Conservation (phyloP, 2,329 filamentous ascomycete species). For the Rhynchosporium graminicola region DNA sequence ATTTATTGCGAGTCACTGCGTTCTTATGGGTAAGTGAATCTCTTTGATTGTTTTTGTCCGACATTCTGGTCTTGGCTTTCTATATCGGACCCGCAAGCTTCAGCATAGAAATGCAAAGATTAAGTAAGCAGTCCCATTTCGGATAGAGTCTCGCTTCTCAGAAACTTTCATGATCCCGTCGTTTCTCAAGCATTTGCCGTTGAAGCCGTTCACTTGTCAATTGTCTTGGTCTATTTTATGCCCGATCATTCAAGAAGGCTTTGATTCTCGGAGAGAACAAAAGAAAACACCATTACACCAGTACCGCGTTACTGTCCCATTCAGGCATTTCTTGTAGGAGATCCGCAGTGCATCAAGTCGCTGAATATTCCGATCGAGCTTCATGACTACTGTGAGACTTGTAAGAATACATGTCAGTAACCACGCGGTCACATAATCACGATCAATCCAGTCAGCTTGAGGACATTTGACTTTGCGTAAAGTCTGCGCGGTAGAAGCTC, state of each 20-base stretch:
- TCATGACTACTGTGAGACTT: too few species aligned
- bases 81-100: neutral
- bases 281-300: neutral
- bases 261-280: neutral
- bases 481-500: too few species aligned
- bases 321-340: neutral
- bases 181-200: neutral
- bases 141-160: neutral
- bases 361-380: neutral
- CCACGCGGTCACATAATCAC: too few species aligned
- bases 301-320: neutral
- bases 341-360: neutral
- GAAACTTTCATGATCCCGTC: neutral
- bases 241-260: neutral
- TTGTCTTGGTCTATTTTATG: neutral
- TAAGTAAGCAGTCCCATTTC: neutral
- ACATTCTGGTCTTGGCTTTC: neutral
- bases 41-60: neutral
- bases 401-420: too few species aligned
- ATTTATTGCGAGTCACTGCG: neutral
- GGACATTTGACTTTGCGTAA: too few species aligned
- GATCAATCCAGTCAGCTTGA: too few species aligned
- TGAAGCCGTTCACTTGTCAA: neutral
- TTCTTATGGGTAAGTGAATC: neutral
- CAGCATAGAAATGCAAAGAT: neutral